Base-by-base conservation (phyloP, 106 monocot genomes). In the Phalaenopsis equestris region DNA sequence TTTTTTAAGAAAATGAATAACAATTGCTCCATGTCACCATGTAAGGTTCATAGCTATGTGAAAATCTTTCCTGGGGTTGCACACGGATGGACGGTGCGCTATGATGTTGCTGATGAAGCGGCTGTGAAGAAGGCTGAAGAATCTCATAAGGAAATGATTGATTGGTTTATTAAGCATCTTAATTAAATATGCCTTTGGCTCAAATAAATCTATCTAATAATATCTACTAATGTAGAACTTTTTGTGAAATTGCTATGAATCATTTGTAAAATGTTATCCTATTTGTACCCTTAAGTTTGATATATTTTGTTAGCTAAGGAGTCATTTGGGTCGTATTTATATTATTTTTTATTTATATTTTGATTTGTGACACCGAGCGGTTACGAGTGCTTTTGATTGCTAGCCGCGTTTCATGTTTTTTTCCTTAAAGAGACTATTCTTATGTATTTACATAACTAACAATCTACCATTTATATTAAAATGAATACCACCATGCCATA, bases 41-140 rank as follows among this genome's bases (percentile, higher is more conserved):
- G 19, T 4, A 61, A 91, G 91, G 23, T 88, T 36, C 79, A 85
- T 73, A 56, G 74, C 61, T 91, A 55, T 45, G 85, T 85, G 61
- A 91, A 91, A 79, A 91, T 91, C 72, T 88, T 89, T 67, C 89
- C 91, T 79, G 85, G 87, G 4, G 81, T 80, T 38, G 75, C 72
- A 9, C 91, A 91, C 80, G 91, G 89, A 79, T 91, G 88, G 88
- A 83, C 86, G 18, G 77, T 85, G n/a, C 55, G 91, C 72, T 91
- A 88, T 46, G 87, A 85, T 55, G 76, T 47, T 3, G 78, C 81
- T 56, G 89, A 91, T 70, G 87, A 70, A 47, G 30, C 58, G n/a
- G 87, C 86, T 19, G 91, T 89, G 38, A 85, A 81, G 74, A 91
- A 76, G 1, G 88, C 91, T 15, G 86, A 91, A 55, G 91, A 91